Conservation (phyloP, 441 rosid species). For the Macaranga tanarius region DNA sequence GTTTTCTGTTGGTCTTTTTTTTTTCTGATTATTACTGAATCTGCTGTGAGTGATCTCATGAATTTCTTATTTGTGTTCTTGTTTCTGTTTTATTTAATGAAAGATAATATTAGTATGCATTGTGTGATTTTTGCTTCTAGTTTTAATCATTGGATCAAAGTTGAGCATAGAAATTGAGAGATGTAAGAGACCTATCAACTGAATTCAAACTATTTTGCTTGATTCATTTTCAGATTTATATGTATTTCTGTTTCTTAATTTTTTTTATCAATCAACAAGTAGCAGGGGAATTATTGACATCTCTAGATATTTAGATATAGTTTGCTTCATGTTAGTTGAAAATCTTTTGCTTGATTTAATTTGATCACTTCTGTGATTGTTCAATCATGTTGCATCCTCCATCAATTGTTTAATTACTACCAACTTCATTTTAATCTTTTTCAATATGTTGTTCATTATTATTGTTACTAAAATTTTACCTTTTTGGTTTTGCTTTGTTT, state of each 20-base stretch:
- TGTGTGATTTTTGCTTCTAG: slow-evolving; percentile 9
- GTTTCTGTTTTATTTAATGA: background rate
- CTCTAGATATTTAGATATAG: background rate
- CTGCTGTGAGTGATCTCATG: slow-evolving; percentile 17
- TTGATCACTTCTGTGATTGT: background rate
- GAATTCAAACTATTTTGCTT: background rate
- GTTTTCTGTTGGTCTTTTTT: slow-evolving; percentile 6
- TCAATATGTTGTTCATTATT: background rate
- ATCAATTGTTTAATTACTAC: slow-evolving; percentile 2
- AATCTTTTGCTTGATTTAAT: background rate
- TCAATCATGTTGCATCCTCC: background rate
- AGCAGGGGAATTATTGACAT: background rate
- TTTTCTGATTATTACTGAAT: slow-evolving; percentile 21
- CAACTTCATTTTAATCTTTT: background rate
- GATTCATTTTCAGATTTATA: background rate
- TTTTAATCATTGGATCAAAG: background rate
- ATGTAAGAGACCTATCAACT: background rate
- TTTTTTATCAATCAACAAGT: slow-evolving; percentile 11
- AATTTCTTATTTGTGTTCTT: slow-evolving; percentile 3
- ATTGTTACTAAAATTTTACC: background rate
- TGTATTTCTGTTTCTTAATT: background rate
- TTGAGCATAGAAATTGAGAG: background rate
- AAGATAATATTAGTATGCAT: slow-evolving; percentile 11
- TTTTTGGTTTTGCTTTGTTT: background rate
- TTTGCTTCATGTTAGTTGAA: background rate